Evolutionary conservation across 805 yeast species (phyloP).

Genomic region (Monosporozyma aquatica): DNA sequence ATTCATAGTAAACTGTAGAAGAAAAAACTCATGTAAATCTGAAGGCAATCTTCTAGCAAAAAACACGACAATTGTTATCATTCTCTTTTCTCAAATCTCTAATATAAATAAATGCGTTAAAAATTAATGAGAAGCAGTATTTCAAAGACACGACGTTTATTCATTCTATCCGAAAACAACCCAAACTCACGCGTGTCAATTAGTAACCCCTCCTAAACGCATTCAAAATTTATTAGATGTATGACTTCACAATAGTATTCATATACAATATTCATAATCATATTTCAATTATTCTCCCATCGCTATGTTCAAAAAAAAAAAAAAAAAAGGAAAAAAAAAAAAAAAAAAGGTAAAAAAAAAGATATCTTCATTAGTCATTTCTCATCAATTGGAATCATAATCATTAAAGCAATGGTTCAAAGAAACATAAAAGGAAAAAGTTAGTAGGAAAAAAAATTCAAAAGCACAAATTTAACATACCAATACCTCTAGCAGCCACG

Average conservation of each 20-base stretch:
- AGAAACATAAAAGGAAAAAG: conserved; percentile 3
- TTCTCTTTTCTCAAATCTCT: conserved; percentile 1
- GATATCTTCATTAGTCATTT: conserved; percentile 4
- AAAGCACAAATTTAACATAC: conserved; percentile 48
- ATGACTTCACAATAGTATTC: not conserved
- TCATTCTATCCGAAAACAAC: not conserved
- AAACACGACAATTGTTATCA: not conserved
- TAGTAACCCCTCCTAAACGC: not conserved
- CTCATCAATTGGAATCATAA: not conserved
- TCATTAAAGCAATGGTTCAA: not conserved
- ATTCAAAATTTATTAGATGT: not conserved
- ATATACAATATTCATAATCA: conserved; percentile 1
- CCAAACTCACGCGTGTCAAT: conserved; percentile 1
- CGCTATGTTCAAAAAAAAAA: conserved; percentile 6
- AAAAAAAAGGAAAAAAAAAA: conserved; percentile 12
- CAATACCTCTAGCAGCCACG: conserved; percentile 99
- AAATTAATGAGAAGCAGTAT: not conserved
- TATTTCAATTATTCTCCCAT: not conserved
- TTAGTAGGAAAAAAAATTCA: conserved; percentile 10
- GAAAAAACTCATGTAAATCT: too few relatives aligned
- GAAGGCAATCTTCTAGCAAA: too few relatives aligned
- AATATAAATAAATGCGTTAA: conserved; percentile 1
- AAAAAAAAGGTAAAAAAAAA: conserved; percentile 11
- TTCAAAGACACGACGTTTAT: not conserved
- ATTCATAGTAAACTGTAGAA: too few relatives aligned